phyloP scores from a whole-genome alignment of 768 basidiomycete genomes.

The Boletus pseudo-olivaceus region DNA sequence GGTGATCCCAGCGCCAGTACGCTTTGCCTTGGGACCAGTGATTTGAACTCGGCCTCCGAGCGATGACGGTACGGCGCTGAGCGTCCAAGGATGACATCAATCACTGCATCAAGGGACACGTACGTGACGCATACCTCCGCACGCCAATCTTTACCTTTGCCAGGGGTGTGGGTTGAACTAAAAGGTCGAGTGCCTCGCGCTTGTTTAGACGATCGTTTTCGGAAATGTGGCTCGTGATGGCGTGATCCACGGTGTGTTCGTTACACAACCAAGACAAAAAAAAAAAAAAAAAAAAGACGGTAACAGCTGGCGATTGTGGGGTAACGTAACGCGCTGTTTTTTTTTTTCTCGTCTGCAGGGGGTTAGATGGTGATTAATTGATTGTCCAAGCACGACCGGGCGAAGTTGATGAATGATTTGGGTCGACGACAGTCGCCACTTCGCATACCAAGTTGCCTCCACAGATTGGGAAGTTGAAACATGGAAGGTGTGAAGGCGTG shows the following conservation, averaged over 20 bases:
- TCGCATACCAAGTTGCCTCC: neutral
- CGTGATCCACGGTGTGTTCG: neutral
- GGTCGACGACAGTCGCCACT: neutral
- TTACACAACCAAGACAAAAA: neutral
- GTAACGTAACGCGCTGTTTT: conserved; percentile 5
- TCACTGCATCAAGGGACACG: conserved; percentile 6
- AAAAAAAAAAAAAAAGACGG: no score
- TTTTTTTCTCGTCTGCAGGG: neutral
- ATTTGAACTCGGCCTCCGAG: neutral
- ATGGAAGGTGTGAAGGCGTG: neutral
- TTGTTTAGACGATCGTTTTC: neutral
- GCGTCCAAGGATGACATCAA: neutral
- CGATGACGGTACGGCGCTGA: neutral
- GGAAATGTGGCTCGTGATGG: neutral
- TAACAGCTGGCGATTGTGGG: neutral
- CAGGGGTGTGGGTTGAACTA: neutral
- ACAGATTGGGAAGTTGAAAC: conserved; percentile 1
- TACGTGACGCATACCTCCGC: neutral
- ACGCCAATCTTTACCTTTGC: conserved; percentile 18
- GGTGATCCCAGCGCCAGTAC: neutral
- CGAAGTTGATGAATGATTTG: neutral
- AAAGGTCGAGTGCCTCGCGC: neutral
- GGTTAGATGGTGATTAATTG: neutral
- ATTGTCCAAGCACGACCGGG: neutral
- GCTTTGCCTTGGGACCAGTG: neutral